These are phyloP conservation scores for Setomelanomma holmii DNA, from an alignment of 2,329 filamentous ascomycete species.

Conservation along the genomic window DNA sequence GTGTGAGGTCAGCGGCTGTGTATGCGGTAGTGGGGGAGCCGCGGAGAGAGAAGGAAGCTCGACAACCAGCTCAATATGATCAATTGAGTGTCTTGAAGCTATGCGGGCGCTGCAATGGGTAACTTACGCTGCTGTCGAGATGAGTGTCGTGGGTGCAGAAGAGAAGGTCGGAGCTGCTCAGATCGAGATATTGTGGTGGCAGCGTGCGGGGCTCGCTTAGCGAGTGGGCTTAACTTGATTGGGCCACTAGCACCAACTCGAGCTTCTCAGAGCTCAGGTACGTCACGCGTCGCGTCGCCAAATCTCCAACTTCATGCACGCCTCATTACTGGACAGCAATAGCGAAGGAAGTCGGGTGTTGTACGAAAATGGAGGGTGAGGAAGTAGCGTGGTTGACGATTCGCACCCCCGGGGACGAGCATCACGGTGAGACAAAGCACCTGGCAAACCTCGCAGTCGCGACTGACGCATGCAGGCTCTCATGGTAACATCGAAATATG, in stretches of 20 bases:
- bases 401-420: conserved; percentile 15
- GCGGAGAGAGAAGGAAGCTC: conserved; percentile 8
- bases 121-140: conserved; percentile 53
- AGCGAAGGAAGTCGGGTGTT: neutral
- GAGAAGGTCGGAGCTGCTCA: conserved; percentile 33
- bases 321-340: conserved; percentile 1
- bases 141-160: conserved; percentile 51
- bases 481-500: conserved; percentile 37
- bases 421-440: conserved; percentile 21
- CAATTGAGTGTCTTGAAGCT: conserved; percentile 31
- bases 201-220: conserved; percentile 35
- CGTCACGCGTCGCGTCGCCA: conserved; percentile 19
- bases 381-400: conserved; percentile 39
- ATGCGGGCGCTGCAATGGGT: conserved; percentile 4
- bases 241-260: no score
- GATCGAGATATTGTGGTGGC: conserved; percentile 9
- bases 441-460: neutral
- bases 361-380: conserved; percentile 32
- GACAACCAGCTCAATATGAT: conserved; percentile 14
- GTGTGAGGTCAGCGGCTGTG: conserved; percentile 38
- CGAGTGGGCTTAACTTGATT: no score
- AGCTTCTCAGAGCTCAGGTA: neutral
- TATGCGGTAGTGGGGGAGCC: conserved; percentile 17
- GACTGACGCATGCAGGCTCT: conserved; percentile 34
- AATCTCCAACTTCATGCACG: conserved; percentile 2